Conservation (phyloP, 2,329 filamentous ascomycete genomes). For the Sclerotinia glacialis region DNA sequence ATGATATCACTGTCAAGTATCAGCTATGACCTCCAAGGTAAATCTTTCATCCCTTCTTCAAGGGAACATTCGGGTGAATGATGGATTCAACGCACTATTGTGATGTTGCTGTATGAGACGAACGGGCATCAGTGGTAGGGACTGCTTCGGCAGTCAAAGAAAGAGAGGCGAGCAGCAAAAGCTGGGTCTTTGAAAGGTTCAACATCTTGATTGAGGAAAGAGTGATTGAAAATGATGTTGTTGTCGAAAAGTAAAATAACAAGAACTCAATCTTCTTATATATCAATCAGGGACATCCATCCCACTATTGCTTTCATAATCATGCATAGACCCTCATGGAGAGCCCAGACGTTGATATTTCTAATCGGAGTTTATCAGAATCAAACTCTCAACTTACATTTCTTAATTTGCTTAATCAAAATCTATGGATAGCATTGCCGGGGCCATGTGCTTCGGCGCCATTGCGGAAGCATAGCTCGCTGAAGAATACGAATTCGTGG, state of each 20-base stretch:
- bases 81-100: not conserved
- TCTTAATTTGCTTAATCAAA: not conserved
- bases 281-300: not conserved
- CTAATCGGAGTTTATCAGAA: not conserved
- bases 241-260: not conserved
- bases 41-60: not conserved
- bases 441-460: not conserved
- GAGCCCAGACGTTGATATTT: too few species aligned
- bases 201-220: not conserved
- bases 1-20: constrained; percentile 10
- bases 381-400: not conserved
- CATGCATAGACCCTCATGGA: not conserved
- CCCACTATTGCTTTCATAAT: not conserved
- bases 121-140: not conserved
- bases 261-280: constrained; percentile 9
- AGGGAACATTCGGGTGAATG: not conserved
- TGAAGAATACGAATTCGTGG: not conserved
- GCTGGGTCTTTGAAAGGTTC: not conserved
- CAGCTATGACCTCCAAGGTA: not conserved
- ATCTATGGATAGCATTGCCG: not conserved
- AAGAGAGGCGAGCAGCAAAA: constrained; percentile 9
- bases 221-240: not conserved
- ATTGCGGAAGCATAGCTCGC: not conserved
- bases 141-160: constrained; percentile 1
- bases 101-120: not conserved